These are phyloP conservation scores for Colletotrichum chlorophyti DNA, from an alignment of 2,329 filamentous ascomycete genomes.

Conservation along the genomic window DNA sequence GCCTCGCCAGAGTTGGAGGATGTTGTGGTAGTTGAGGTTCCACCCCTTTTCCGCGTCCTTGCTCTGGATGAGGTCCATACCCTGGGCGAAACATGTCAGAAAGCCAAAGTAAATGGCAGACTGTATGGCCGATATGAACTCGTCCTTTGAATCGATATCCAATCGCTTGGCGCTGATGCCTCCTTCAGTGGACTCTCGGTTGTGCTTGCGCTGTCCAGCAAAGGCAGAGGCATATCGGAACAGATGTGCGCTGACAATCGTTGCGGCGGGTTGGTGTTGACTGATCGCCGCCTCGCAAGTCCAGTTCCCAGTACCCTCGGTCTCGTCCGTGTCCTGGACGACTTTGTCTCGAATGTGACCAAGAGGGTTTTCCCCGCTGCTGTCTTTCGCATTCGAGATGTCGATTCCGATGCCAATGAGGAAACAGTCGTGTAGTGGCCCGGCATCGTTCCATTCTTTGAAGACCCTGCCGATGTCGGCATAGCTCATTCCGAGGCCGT, in stretches of 20 bases:
- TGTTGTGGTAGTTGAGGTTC: conserved; percentile 58
- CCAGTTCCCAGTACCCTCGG: conserved; percentile 74
- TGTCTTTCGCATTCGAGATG: conserved; percentile 59
- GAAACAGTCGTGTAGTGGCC: conserved; percentile 65
- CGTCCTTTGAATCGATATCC: conserved; percentile 40
- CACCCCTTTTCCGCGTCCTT: conserved; percentile 66
- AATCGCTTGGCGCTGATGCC: conserved; percentile 54
- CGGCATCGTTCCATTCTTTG: conserved; percentile 63
- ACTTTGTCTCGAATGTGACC: conserved; percentile 72
- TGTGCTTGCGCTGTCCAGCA: conserved; percentile 53
- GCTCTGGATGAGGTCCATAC: conserved; percentile 67
- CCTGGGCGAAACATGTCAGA: conserved; percentile 69
- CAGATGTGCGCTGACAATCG: conserved; percentile 67
- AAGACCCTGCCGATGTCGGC: conserved; percentile 68
- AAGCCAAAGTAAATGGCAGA: conserved; percentile 67
- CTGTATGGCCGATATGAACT: conserved; percentile 64
- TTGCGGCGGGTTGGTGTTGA: conserved; percentile 69
- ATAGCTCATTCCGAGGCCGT: conserved; percentile 62
- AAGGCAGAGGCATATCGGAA: conserved; percentile 70
- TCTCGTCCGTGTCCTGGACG: conserved; percentile 71
- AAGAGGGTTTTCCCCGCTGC: conserved; percentile 57
- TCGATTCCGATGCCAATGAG: conserved; percentile 68
- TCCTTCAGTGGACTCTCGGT: conserved; percentile 31
- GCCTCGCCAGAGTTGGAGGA: conserved; percentile 69
- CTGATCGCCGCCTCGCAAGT: conserved; percentile 66